Evolutionary conservation across 2,329 filamentous ascomycete genomes (phyloP), one percentile per base, ranked within the genome.

Genomic region (Neoarthrinium moseri): DNA sequence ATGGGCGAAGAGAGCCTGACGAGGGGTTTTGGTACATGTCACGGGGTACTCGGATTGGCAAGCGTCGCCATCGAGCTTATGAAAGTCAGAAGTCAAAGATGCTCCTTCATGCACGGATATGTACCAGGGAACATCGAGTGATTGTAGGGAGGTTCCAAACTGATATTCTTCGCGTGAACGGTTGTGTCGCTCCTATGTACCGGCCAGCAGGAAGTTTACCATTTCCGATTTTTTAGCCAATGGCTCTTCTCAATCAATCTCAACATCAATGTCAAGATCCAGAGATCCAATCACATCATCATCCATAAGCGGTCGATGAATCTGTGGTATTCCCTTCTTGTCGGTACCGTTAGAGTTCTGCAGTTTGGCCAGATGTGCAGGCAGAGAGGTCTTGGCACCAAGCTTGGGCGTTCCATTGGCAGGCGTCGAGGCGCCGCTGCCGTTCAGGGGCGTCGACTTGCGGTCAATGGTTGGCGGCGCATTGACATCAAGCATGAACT

Each of bases 241-340:
- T n/a, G n/a, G n/a, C n/a, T n/a, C n/a, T n/a, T 5, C 22, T 49
- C 30, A 68, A 57, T 72, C 89, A 56, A 95, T 89, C 55, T 95
- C 91, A 57, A 96, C 84, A 56, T 97, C 92, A 63, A 97, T 90
- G 22, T 90, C 92, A 57, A 97, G 71, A 64, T 97, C 94, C 72
- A 97, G 73, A 21, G 84, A 80, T 2, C 87, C 91, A 65, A 97
- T 92, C 46, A 96, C 87, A 61, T 97, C 94, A 61, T 97, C 94
- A 51, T 96, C 91, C 74, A 87, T 86, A 47, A 91, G 80, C 23
- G 86, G 84, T 68, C 88, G 84, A 60, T 92, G 88, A 39, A 90
- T 87, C 11, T 83, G 83, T 3, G 81, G 77, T 49, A 84, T 67
- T 11, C 78, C 78, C 57, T 79, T 82, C 67, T 79, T 81, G 55